Evolutionary conservation across 1,139 yeast genomes (phyloP), one percentile per base, ranked within the genome.

Genomic region (Yamadazyma diddensiae): DNA sequence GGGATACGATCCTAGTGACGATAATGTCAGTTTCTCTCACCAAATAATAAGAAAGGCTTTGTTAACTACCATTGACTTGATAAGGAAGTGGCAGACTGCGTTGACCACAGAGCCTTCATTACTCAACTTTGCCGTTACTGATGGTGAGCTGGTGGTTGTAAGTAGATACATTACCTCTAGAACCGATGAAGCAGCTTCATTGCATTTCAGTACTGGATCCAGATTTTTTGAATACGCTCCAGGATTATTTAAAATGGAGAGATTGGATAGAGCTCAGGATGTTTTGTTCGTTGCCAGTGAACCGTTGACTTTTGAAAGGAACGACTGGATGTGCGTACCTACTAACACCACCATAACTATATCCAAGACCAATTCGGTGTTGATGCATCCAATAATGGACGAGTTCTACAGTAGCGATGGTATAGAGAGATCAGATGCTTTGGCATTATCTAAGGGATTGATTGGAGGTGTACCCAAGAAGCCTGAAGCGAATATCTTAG

Each of bases 261-360:
- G 98, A 32, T 68, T 86, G 39, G 95, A 90, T 56, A 70, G 97
- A 32, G 85, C 94, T 6, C 97, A 90, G 55, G 92, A 87, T 56
- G 92, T 92, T 22, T 82, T 92, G n/a, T 84, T 92, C 79, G 87
- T 92, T 27, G 96, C 98, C 2, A 82, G 95, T 21, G 98, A 92
- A 53, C 98, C 98, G 0, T 68, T 92, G 37, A 92, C 98, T 0
- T 92, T 92, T 58, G 97, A 92, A 62, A 67, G 98, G 37, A 92
- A 92, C 24, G 98, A 92, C 60, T 92, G 98, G 98, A 84, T 92
- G 38, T 82, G 96, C 12, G 95, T 92, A 1, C 98, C 97, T 2
- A 83, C 97, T 3, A 92, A 92, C 56, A 83, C 97, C 2, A 63
- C 82, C 3, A 57, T 92, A n/a, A 84, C 95, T 1, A 81, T 92